Evolutionary conservation across 2,329 filamentous ascomycete genomes (phyloP), one percentile per base, ranked within the genome.

Genomic region (Arthrobotrys pseudoclavata): DNA sequence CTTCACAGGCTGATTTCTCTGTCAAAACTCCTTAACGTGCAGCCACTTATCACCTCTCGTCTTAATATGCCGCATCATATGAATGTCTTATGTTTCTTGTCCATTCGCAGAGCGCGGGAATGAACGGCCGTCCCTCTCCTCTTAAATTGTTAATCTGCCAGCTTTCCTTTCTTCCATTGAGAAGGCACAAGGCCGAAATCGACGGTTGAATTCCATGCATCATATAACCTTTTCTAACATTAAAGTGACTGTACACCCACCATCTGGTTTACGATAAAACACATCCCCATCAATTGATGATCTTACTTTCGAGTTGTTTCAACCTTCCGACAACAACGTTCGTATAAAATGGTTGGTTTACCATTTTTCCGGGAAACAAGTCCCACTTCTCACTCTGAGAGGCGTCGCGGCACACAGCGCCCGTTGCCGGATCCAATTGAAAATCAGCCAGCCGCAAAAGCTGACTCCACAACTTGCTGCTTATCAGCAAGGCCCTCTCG

Each of bases 51-150:
- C 53, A 52, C 12, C 18, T 47, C 26, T 67, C 40, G 60, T 57
- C 45, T 71, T 47, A 71, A 71, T 66, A 64, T 71, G 47, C 69
- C 69, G 69, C 60, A 66, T 71, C 24, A n/a, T 47, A 71, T 60
- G 22, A 18, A 40, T 34, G 12, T 47, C 26, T 34, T 57, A 13
- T 29, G n/a, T 22, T 40, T 57, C 52, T 20, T 40, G 52, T 57
- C 52, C 52, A 57, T 34, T 57, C n/a, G 20, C 42, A 45, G n/a
- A 45, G 15, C 20, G 6, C 42, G n/a, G 4, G 18, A 20, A 31
- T 29, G 24, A 24, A 4, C 4, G 10, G 26, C 24, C 50, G 26
- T 53, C 50, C 18, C 13, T 50, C n/a, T n/a, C n/a, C 26, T 31
- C 50, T 57, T 37, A 57, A 57, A 57, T 57, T 57, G 52, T 29